Conservation (phyloP, 2,329 filamentous ascomycete genomes). For the Penicillium occitanis region DNA sequence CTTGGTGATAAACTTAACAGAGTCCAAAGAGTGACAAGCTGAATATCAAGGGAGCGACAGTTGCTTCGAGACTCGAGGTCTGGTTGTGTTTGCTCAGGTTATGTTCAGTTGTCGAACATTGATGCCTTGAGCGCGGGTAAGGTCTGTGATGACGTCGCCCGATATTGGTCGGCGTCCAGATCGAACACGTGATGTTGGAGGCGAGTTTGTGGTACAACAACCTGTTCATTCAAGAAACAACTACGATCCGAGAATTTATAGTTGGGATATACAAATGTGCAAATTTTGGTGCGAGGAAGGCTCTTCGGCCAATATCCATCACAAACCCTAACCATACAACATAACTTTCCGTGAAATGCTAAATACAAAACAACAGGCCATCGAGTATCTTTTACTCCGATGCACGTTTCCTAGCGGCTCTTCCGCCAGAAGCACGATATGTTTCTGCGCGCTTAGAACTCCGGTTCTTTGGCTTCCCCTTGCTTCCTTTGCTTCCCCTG, state of each 20-base stretch:
- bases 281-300: neutral
- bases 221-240: neutral
- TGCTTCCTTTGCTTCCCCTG: constrained; percentile 40
- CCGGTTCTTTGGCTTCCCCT: constrained; percentile 43
- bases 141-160: constrained; percentile 11
- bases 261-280: neutral
- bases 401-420: constrained; percentile 6
- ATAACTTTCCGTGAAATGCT: neutral
- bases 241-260: neutral
- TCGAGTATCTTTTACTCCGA: neutral
- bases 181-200: neutral
- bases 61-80: neutral
- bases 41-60: neutral
- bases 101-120: neutral
- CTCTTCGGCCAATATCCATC: neutral
- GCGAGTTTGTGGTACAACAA: neutral
- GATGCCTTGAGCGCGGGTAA: constrained; percentile 8
- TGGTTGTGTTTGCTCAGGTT: neutral
- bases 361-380: neutral
- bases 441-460: constrained; percentile 46
- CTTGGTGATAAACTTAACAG: neutral
- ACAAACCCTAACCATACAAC: neutral
- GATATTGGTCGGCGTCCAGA: neutral
- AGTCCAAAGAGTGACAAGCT: neutral
- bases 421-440: constrained; percentile 39